Evolutionary conservation across 83 land plant genomes (phyloP), one percentile per base, ranked within the genome.

Genomic region (Diphasiastrum complanatum): DNA sequence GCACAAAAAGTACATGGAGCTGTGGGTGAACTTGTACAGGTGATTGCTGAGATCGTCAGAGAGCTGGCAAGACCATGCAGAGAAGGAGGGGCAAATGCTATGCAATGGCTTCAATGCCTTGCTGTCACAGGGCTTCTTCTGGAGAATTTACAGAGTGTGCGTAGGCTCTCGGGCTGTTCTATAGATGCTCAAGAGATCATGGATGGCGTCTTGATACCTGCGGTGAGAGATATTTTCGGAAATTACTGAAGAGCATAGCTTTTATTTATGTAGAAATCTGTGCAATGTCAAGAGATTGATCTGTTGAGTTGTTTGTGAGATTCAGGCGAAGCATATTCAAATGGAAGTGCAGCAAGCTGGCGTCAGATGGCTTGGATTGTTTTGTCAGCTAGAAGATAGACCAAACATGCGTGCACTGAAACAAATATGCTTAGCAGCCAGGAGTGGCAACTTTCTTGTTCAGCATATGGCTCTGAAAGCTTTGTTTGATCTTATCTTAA

Each of bases 71-170:
- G 46, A 51, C 84, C 91, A 43, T 88, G 95, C 61, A 72, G 99
- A 63, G 96, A 93, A 57, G 85, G 99, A 69, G 79, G 83, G 33
- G 99, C 89, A 30, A 76, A 81, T 51, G 77, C 65, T 60, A 57
- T 78, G 68, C 81, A 89, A 67, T 93, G 99, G 99, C 79, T 93
- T 81, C 96, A 93, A 62, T 81, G 86, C 60, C 85, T 93, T 60
- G 81, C 89, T 34, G 78, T 86, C 60, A 78, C 75, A 28, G 82
- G 87, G 20, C 79, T 93, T 35, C 65, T 88, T 8, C 67, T 93
- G 38, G 99, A 89, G 50, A 79, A 78, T 51, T 51, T 74, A 18
- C 68, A 73, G 61, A 78, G 84, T 1, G 63, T 81, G 11, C 64
- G 55, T 27, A 49, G 33, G 20, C 47, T 85, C 41, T 64, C 72